These are phyloP conservation scores for Ceriops zippeliana DNA, from an alignment of 345 rosid species.

Conservation along the genomic window DNA sequence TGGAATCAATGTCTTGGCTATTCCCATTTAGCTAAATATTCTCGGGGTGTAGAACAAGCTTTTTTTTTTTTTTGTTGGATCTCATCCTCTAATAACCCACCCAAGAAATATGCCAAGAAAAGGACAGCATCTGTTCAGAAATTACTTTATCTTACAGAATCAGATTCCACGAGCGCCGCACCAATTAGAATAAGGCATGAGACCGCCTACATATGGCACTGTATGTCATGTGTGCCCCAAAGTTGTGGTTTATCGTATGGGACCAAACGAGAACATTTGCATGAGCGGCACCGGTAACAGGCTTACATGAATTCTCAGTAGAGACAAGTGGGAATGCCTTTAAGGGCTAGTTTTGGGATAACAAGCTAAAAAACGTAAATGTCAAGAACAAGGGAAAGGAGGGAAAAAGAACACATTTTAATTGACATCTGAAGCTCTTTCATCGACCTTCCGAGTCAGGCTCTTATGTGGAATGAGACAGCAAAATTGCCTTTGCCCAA, in stretches of 20 bases:
- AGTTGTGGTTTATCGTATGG: constrained; percentile 4
- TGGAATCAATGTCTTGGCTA: background rate
- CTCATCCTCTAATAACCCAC: background rate
- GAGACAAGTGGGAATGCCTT: too few relatives aligned
- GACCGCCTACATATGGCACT: background rate
- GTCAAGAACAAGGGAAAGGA: too few relatives aligned
- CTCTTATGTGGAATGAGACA: background rate
- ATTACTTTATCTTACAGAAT: constrained; percentile 23
- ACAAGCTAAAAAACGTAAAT: too few relatives aligned
- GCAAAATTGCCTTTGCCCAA: constrained; percentile 10
- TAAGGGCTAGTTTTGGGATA: too few relatives aligned
- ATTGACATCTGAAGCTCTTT: too few relatives aligned
- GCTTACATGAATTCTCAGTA: too few relatives aligned
- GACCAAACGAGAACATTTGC: constrained; percentile 8
- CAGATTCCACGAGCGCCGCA: constrained; percentile 31
- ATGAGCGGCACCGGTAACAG: background rate
- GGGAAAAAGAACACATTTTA: too few relatives aligned
- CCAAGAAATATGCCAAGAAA: background rate
- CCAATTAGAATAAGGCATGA: constrained; percentile 3
- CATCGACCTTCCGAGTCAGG: background rate
- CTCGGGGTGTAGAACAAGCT: background rate
- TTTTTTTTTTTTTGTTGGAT: background rate
- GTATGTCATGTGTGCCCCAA: constrained; percentile 27
- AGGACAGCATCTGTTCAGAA: constrained; percentile 24
- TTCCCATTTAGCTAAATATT: constrained; percentile 1